Evolutionary conservation across 2,329 filamentous ascomycete species (phyloP), one percentile per base, ranked within the genome.

Genomic region (Colletotrichum salicis): DNA sequence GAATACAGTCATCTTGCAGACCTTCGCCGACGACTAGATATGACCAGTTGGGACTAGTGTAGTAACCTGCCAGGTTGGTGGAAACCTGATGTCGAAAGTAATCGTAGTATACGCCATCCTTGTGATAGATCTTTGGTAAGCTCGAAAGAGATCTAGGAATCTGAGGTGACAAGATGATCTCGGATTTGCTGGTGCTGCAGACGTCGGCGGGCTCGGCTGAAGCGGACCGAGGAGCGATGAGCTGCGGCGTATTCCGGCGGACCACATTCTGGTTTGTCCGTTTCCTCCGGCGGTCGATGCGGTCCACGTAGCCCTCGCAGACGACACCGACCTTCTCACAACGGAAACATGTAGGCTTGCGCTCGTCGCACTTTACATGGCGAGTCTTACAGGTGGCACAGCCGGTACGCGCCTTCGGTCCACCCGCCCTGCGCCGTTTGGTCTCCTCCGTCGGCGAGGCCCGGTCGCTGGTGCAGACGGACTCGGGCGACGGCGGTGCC

Each of bases 361-460:
- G 67, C 68, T 79, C 76, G 61, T 78, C 76, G 67, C 78, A 80
- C 70, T 80, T 79, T 60, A 79, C 76, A 35, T 77, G 76, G n/a
- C 78, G 75, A 29, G 69, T 58, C 68, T 78, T 77, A 72, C 72
- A 75, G 29, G 68, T 74, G 31, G 69, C 59, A 56, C 73, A 75
- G 12, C 72, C 72, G 31, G 72, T 72, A 11, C 70, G 70, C 13
- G 68, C 69, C 63, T 72, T 74, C 27, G 64, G 70, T 24, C 55
- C 67, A 54, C 63, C 71, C 22, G 70, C 57, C 19, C 70, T 51
- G 15, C 58, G 65, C 31, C 63, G 56, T 22, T 69, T 72, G 33
- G 61, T 45, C 22, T 64, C 61, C 11, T 64, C 61, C 61, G 61
- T 41, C 51, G 51, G 61, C 33, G 61, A 64, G 61, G 35, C 51